A percentile compares a stretch with the other conserved stretches of the same genome.
phyloP scores from a whole-genome alignment of 768 basidiomycete species.

The Suillus lakei region DNA sequence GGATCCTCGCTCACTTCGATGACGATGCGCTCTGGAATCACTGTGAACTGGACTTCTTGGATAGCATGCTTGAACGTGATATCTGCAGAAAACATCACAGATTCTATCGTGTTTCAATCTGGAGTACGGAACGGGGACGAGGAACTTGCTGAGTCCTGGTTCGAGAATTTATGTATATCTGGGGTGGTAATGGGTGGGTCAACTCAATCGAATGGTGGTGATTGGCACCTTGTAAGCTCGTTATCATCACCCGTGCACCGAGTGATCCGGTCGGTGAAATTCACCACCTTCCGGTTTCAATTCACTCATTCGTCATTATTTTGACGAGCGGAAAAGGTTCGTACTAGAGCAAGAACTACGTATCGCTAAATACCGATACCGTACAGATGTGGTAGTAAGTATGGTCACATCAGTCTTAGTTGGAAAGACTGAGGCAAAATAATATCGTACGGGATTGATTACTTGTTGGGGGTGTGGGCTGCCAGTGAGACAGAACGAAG shows the following conservation, averaged over 20 bases:
- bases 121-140: constrained; percentile 65
- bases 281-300: no score
- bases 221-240: no score
- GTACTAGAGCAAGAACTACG: background rate
- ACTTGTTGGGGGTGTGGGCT: background rate
- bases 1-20: constrained; percentile 87
- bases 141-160: constrained; percentile 68
- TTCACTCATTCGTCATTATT: no score
- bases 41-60: constrained; percentile 71
- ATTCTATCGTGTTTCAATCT: constrained; percentile 80
- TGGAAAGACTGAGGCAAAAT: background rate
- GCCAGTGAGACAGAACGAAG: no score
- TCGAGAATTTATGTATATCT: constrained; percentile 12
- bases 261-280: no score
- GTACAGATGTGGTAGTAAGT: background rate
- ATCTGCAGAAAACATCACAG: constrained; percentile 91
- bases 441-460: background rate
- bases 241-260: no score
- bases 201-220: background rate
- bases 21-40: constrained; percentile 69
- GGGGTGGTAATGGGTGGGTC: no score
- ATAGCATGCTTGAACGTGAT: constrained; percentile 71
- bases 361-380: background rate
- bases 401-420: background rate
- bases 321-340: no score